Evolutionary conservation across 139 green algal genomes (phyloP).

Genomic region (Raphidocelis subcapitata): DNA sequence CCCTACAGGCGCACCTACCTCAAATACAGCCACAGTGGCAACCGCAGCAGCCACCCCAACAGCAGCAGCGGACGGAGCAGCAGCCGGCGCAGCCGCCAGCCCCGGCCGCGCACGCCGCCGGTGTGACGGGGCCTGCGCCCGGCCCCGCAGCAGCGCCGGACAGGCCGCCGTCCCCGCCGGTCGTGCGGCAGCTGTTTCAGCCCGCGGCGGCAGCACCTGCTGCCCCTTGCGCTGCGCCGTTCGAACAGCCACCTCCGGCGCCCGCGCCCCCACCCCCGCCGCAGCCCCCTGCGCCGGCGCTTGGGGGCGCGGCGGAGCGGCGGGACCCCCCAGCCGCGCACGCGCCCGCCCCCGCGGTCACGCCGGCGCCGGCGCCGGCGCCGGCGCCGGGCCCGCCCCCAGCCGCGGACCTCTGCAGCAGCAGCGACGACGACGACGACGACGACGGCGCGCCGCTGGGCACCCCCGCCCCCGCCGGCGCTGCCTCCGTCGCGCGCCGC

Average conservation of each 20-base stretch:
- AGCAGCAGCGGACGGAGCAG: too few species aligned
- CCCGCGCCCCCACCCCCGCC: not conserved
- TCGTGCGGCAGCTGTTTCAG: not conserved
- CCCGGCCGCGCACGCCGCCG: not conserved
- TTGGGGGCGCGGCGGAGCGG: not conserved
- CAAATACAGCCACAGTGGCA: not conserved
- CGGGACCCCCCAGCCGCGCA: too few species aligned
- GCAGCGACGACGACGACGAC: not conserved
- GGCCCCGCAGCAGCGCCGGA: slow-evolving; percentile 15
- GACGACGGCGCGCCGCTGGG: too few species aligned
- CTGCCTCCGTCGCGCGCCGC: not conserved
- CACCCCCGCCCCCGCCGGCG: not conserved
- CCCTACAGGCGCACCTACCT: not conserved
- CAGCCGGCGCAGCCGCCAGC: not conserved
- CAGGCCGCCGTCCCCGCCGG: too few species aligned
- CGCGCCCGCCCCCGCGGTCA: too few species aligned
- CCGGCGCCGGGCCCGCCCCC: not conserved
- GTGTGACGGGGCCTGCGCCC: not conserved
- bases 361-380: not conserved
- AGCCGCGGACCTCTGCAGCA: not conserved
- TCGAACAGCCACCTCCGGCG: not conserved
- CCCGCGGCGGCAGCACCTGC: not conserved
- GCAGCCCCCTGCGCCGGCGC: not conserved
- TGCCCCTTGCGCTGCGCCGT: not conserved
- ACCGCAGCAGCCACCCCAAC: not conserved